These are phyloP conservation scores for Kingdonia uniflora DNA, from an alignment of 164 flowering plant genomes.

Conservation along the genomic window DNA sequence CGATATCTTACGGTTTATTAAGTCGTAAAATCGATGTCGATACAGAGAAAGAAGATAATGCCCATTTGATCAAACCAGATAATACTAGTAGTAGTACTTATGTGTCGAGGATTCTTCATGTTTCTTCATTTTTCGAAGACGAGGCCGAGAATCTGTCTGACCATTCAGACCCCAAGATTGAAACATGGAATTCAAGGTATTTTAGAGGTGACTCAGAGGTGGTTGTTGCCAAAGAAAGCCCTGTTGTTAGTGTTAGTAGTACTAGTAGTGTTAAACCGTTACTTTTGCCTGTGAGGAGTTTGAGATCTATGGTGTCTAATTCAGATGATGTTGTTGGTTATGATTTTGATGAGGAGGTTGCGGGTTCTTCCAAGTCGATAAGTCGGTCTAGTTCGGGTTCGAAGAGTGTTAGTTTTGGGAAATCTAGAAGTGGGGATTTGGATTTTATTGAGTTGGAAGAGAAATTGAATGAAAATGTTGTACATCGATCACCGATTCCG, in stretches of 20 bases:
- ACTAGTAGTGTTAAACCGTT: slow-evolving; percentile 36
- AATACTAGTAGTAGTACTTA: slow-evolving; percentile 37
- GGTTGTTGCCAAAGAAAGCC: slow-evolving; percentile 38
- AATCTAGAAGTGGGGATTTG: slow-evolving; percentile 15
- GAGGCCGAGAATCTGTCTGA: slow-evolving; percentile 37
- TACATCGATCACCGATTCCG: slow-evolving; percentile 80
- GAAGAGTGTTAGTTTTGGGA: slow-evolving; percentile 13
- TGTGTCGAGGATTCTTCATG: slow-evolving; percentile 63
- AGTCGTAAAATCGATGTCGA: slow-evolving; percentile 43
- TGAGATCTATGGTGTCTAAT: slow-evolving; percentile 48
- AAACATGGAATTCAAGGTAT: slow-evolving; percentile 67
- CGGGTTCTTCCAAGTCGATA: slow-evolving; percentile 11
- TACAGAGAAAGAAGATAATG: slow-evolving; percentile 28
- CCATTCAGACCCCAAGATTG: slow-evolving; percentile 42
- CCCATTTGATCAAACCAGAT: slow-evolving; percentile 5
- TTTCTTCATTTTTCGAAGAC: slow-evolving; percentile 72
- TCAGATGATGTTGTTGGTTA: slow-evolving; percentile 8
- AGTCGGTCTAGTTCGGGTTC: slow-evolving; percentile 24
- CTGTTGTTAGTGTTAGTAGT: slow-evolving; percentile 18
- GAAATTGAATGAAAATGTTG: slow-evolving; percentile 31
- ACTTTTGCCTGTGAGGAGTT: slow-evolving; percentile 75
- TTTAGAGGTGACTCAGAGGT: slow-evolving; percentile 43
- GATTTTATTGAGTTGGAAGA: slow-evolving; percentile 27
- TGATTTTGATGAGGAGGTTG: slow-evolving; percentile 14
- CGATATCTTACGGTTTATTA: slow-evolving; percentile 83